Evolutionary conservation across 2,329 filamentous ascomycete genomes (phyloP).

Genomic region (Alternaria sp.): DNA sequence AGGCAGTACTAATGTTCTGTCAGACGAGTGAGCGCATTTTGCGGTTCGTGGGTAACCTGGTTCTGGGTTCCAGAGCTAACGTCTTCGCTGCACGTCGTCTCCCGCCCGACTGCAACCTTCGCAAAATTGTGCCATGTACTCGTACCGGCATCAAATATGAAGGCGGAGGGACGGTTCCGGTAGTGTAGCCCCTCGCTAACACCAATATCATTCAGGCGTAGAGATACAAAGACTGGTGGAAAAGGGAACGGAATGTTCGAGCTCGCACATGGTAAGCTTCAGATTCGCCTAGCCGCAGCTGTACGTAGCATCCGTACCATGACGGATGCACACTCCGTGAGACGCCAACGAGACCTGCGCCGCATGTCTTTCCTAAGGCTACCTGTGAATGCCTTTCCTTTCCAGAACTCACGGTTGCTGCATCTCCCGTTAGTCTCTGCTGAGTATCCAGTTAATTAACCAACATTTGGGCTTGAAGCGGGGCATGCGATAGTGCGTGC

Average conservation of each 20-base stretch:
- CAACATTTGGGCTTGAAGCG: constrained; percentile 42
- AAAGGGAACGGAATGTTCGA: not conserved
- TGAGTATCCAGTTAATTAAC: constrained; percentile 43
- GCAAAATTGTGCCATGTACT: constrained; percentile 19
- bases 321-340: constrained; percentile 1
- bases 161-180: constrained; percentile 4
- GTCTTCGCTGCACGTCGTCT: constrained; percentile 22
- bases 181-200: constrained; percentile 6
- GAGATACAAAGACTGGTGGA: not conserved
- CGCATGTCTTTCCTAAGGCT: constrained; percentile 9
- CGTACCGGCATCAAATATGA: constrained; percentile 24
- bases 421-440: constrained; percentile 32
- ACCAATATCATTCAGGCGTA: constrained; percentile 9
- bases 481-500: constrained; percentile 39
- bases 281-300: constrained; percentile 7
- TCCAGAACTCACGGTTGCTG: constrained; percentile 10
- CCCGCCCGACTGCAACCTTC: constrained; percentile 19
- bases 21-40: constrained; percentile 27
- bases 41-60: constrained; percentile 18
- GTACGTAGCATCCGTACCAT: not conserved
- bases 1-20: constrained; percentile 16
- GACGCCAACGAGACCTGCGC: constrained; percentile 13
- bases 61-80: constrained; percentile 24
- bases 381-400: not conserved
- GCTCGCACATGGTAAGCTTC: constrained; percentile 10